These are phyloP conservation scores for Polytrichum formosum DNA, from an alignment of 225 moss, liverwort and hornwort genomes.

Conservation along the genomic window DNA sequence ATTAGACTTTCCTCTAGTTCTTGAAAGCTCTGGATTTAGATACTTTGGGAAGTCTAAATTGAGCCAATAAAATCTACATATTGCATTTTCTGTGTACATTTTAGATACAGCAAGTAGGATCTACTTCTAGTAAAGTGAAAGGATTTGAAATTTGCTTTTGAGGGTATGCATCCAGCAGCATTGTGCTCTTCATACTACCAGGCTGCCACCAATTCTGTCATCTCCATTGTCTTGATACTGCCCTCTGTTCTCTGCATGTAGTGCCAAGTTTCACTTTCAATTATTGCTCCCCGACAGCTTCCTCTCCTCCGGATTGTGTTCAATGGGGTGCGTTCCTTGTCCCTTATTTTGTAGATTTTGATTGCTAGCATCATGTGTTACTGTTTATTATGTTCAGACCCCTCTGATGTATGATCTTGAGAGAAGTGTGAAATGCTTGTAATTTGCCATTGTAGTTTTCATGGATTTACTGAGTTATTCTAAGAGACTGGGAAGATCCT, in stretches of 20 bases:
- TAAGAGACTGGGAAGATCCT: neutral
- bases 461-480: neutral
- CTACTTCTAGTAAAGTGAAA: too few species aligned
- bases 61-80: too few species aligned
- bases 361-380: neutral
- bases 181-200: too few species aligned
- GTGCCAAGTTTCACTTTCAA: conserved; percentile 93
- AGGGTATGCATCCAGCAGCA: too few species aligned
- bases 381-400: neutral
- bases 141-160: too few species aligned
- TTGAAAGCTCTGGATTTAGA: neutral
- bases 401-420: neutral
- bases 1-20: neutral
- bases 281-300: conserved; percentile 83
- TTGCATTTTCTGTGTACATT: too few species aligned
- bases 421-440: neutral
- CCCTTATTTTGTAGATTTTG: neutral
- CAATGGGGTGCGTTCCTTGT: conserved; percentile 46
- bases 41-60: too few species aligned
- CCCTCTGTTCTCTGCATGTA: conserved; percentile 18
- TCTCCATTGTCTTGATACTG: too few species aligned
- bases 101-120: too few species aligned
- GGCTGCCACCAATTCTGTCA: too few species aligned
- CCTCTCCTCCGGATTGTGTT: conserved; percentile 58
- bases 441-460: neutral